Evolutionary conservation across 164 flowering plant genomes (phyloP).

Genomic region (Pachysandra terminalis): DNA sequence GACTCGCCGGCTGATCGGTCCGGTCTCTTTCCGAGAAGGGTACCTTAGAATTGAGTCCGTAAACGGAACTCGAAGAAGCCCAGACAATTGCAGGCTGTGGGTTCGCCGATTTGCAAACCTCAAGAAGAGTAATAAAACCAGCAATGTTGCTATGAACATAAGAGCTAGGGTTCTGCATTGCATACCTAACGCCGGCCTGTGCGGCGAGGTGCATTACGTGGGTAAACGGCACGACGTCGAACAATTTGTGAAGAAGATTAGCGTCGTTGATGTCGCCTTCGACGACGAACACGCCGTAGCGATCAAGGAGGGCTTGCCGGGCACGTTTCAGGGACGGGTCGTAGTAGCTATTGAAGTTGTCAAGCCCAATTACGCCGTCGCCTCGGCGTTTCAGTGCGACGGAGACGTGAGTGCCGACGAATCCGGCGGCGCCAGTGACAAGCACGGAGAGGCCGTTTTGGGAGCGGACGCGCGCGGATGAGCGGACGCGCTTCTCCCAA

Average conservation of each 20-base stretch:
- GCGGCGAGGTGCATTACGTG: conserved; percentile 97
- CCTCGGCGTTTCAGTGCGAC: conserved; percentile 77
- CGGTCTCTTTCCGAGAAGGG: conserved; percentile 86
- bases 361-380: conserved; percentile 85
- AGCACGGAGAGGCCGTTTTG: conserved; percentile 60
- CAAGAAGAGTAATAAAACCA: conserved; percentile 73
- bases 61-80: conserved; percentile 92
- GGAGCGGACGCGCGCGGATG: conserved; percentile 61
- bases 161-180: conserved; percentile 85
- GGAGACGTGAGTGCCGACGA: conserved; percentile 84
- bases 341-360: conserved; percentile 81
- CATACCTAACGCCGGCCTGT: conserved; percentile 93
- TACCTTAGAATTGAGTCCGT: conserved; percentile 77
- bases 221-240: conserved; percentile 72
- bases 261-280: conserved; percentile 86
- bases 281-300: conserved; percentile 71
- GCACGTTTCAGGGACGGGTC: conserved; percentile 72
- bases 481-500: conserved; percentile 69
- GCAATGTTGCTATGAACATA: conserved; percentile 93
- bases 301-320: conserved; percentile 66
- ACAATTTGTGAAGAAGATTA: conserved; percentile 54
- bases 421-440: conserved; percentile 95
- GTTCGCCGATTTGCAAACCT: conserved; percentile 72
- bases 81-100: conserved; percentile 95
- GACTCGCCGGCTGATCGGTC: conserved; percentile 92